Base-by-base conservation (phyloP, 2,329 filamentous ascomycete genomes). In the Pseudogymnoascus pannorum region DNA sequence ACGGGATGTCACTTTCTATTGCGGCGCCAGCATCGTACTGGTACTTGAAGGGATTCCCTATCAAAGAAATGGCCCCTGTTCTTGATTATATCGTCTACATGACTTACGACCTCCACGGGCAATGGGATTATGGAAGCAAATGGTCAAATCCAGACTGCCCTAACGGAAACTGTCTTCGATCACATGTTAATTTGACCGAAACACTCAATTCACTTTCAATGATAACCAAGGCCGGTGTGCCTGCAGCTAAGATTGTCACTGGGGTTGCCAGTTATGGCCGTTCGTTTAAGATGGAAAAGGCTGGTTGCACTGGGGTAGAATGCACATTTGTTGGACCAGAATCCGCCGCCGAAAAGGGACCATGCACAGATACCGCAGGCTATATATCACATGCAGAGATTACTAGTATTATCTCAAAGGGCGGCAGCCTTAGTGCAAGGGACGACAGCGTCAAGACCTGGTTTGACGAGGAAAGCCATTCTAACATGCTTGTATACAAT, bases 111-210 rank as follows among this genome's bases (percentile, higher is more conserved):
- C 26, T 77, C 48, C 72, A 77, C 61, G 75, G 75, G 1, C 73
- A 77, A 59, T 77, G 74, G 74, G 75, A 76, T 61, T 69, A 68
- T 24, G 38, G 33, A 2, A 64, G 60, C 33, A 31, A 12, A 12
- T 63, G 35, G 35, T 54, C 61, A 7, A 11, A 35, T 12, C 9
- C 44, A 24, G 73, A 71, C 6, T 77, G 75, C 58, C 22, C 58
- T 1, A 57, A 35, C 9, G 69, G 72, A 1, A 70, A 68, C 61
- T 74, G 71, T 33, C 64, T 74, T 1, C 65, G 75, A 1, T 69
- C 65, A 2, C 71, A 75, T 51, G 67, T 76, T 18, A 77, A 77
- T 64, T 18, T 67, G 22, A 76, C 75, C 0, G 73, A 76, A 60
- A 75, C 72, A 0, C 59, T 65, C 3, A 58, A 65, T 3, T 62